Evolutionary conservation across 345 rosid genomes (phyloP).

Genomic region (Citrus medica): DNA sequence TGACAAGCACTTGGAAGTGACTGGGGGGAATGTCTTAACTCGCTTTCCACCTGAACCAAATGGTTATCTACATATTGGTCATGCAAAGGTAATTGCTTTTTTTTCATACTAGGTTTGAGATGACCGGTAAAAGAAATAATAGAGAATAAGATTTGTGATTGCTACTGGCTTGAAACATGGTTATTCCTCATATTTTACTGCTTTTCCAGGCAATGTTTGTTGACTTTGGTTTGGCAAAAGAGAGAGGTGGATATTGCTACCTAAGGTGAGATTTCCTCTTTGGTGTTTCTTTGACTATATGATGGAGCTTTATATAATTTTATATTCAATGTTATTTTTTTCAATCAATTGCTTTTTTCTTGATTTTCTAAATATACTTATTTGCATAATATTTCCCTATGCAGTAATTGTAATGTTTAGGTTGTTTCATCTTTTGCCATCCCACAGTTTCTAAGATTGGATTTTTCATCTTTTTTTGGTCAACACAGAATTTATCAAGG

Average conservation of each 20-base stretch:
- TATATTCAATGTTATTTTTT: neutral
- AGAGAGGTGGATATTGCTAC: constrained; percentile 87
- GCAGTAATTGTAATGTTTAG: neutral
- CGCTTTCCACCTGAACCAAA: constrained; percentile 98
- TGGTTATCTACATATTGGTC: constrained; percentile 98
- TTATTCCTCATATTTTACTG: neutral
- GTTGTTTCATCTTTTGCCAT: neutral
- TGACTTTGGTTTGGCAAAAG: constrained; percentile 93
- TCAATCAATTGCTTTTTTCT: neutral
- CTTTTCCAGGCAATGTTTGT: constrained; percentile 89
- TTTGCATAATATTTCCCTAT: neutral
- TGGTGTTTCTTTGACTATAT: neutral
- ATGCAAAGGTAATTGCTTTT: constrained; percentile 72
- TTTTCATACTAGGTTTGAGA: neutral
- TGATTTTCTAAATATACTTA: neutral
- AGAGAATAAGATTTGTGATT: neutral
- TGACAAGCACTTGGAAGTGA: constrained; percentile 71
- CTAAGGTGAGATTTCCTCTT: constrained; percentile 51
- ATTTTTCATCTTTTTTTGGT: neutral
- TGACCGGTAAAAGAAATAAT: neutral
- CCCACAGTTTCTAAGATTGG: neutral
- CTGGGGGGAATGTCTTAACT: constrained; percentile 74
- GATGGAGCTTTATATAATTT: neutral
- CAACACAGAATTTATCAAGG: neutral
- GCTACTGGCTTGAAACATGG: neutral